These are phyloP conservation scores for Zalerion maritima DNA, from an alignment of 495 filamentous ascomycete genomes.

Conservation along the genomic window DNA sequence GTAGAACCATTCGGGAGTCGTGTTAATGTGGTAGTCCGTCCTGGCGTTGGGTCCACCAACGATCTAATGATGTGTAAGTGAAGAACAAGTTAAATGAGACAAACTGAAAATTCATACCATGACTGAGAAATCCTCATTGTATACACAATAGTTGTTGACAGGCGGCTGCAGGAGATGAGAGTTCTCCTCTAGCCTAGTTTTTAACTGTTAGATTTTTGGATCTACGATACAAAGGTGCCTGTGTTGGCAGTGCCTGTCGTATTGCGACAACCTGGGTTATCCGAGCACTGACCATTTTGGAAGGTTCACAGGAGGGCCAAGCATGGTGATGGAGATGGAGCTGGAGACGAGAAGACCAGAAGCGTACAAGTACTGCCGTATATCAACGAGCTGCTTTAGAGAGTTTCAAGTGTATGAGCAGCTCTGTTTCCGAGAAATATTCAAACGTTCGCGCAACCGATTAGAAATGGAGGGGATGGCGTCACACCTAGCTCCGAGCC, in stretches of 20 bases:
- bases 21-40: constrained; percentile 97
- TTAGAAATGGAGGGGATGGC: no score
- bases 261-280: constrained; percentile 1
- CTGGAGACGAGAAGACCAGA: neutral
- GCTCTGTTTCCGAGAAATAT: no score
- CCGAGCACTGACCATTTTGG: constrained; percentile 57
- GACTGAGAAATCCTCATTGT: constrained; percentile 64
- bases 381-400: no score
- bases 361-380: neutral
- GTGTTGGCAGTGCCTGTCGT: constrained; percentile 1
- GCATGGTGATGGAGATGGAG: constrained; percentile 22
- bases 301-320: constrained; percentile 52
- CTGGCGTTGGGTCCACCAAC: constrained; percentile 93
- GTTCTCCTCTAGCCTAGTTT: constrained; percentile 73
- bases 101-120: constrained; percentile 42
- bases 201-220: constrained; percentile 7
- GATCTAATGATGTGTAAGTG: constrained; percentile 36
- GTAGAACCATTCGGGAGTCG: constrained; percentile 95
- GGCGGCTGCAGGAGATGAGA: constrained; percentile 87
- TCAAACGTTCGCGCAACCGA: no score
- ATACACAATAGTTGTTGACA: constrained; percentile 94
- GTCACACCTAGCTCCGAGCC: no score
- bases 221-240: neutral
- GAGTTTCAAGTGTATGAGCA: no score
- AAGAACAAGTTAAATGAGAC: constrained; percentile 1